Percentiles rank a stretch among this genome's conserved stretches.
Evolutionary conservation across 1,284 basidiomycete species (phyloP).

Genomic region (Malassezia equina): DNA sequence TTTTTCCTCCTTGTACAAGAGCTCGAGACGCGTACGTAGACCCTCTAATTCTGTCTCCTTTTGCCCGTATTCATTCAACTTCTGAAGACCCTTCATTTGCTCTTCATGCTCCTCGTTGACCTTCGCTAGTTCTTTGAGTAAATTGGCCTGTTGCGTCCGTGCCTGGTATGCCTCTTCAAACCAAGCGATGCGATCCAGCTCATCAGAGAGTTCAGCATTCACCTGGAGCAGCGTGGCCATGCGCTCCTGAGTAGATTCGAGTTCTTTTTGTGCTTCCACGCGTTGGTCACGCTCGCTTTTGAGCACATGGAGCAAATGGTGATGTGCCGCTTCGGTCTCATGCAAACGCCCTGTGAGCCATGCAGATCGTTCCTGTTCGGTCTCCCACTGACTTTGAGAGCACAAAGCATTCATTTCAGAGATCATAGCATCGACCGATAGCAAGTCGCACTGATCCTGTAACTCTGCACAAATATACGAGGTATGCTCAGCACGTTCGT

Average conservation of each 20-base stretch:
- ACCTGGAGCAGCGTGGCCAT: background rate
- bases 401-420: background rate
- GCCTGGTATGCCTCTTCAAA: constrained; percentile 15
- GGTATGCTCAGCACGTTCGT: background rate
- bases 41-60: background rate
- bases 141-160: background rate
- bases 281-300: background rate
- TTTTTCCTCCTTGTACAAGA: background rate
- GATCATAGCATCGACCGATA: background rate
- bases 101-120: background rate
- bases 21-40: background rate
- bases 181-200: constrained; percentile 7
- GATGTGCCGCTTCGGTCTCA: background rate
- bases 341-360: background rate
- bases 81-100: background rate
- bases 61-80: background rate
- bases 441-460: background rate
- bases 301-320: background rate
- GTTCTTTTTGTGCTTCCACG: background rate
- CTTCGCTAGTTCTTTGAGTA: constrained; percentile 4
- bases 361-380: background rate
- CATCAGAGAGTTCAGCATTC: background rate
- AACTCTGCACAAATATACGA: background rate
- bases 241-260: background rate
- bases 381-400: background rate